Percentiles rank a stretch among this genome's conserved stretches.
phyloP scores from a whole-genome alignment of 2,329 filamentous ascomycete species.

The Didymella keratinophila region DNA sequence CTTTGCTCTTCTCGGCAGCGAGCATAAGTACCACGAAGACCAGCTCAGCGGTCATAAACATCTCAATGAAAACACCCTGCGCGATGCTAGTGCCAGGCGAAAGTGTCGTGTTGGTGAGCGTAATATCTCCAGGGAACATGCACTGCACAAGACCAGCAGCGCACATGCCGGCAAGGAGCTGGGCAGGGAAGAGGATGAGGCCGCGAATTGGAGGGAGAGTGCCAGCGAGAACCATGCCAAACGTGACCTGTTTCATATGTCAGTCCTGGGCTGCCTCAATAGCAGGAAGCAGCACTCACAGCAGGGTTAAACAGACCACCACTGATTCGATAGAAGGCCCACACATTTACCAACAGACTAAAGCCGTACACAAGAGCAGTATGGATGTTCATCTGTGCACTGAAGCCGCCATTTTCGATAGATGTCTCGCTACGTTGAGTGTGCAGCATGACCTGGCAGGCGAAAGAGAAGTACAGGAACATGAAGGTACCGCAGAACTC shows the following conservation, averaged over 20 bases:
- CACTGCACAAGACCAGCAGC: conserved; percentile 33
- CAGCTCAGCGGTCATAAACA: conserved; percentile 35
- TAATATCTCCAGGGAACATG: conserved; percentile 38
- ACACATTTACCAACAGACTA: conserved; percentile 41
- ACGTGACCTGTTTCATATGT: conserved; percentile 26
- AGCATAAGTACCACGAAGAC: conserved; percentile 41
- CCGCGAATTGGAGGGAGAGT: conserved; percentile 28
- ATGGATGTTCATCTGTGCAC: conserved; percentile 35
- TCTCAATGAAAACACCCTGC: conserved; percentile 32
- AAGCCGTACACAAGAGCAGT: conserved; percentile 44
- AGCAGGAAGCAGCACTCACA: conserved; percentile 19
- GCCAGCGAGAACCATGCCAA: conserved; percentile 36
- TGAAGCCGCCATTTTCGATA: conserved; percentile 24
- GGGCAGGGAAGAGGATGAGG: conserved; percentile 30
- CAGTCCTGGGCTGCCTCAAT: not conserved
- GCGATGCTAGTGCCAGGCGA: conserved; percentile 28
- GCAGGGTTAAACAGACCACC: conserved; percentile 31
- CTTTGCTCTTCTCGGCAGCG: conserved; percentile 42
- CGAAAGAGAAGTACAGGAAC: conserved; percentile 44
- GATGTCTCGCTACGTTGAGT: conserved; percentile 28
- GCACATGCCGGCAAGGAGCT: conserved; percentile 36
- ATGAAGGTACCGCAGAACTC: conserved; percentile 46
- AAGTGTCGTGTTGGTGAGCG: conserved; percentile 29
- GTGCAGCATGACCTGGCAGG: conserved; percentile 38
- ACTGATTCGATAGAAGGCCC: conserved; percentile 45